phyloP scores from a whole-genome alignment of 2,329 filamentous ascomycete genomes.

The Aspergillus transmontanensis region DNA sequence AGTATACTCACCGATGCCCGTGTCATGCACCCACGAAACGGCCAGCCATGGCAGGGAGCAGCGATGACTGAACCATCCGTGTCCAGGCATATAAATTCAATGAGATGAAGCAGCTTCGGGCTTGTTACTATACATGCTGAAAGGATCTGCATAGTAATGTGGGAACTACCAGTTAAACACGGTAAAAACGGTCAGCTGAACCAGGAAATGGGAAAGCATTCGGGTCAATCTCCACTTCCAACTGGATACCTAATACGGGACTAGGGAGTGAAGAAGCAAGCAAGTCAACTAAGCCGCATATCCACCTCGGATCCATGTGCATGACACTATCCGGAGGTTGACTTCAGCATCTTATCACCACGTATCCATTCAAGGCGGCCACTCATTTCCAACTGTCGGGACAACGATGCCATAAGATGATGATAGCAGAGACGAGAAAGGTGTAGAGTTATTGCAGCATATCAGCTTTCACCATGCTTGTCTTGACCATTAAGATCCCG shows the following conservation, averaged over 20 bases:
- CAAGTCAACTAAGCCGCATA: not conserved
- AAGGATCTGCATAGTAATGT: not conserved
- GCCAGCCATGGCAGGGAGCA: not conserved
- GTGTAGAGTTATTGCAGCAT: not conserved
- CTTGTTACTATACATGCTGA: not conserved
- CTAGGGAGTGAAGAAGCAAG: not conserved
- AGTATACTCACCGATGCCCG: not conserved
- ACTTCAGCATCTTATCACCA: not conserved
- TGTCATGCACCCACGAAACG: not conserved
- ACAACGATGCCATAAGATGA: not conserved
- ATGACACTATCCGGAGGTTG: not conserved
- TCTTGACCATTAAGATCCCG: conserved; percentile 4
- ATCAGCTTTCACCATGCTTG: conserved; percentile 3
- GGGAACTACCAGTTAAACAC: not conserved
- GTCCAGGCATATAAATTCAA: not conserved
- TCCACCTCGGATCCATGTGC: not conserved
- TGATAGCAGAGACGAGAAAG: not conserved
- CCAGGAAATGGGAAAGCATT: not conserved
- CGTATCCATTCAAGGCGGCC: not conserved
- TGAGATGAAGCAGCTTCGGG: not conserved
- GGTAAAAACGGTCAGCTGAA: not conserved
- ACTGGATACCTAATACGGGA: not conserved
- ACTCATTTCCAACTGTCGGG: not conserved
- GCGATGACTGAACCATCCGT: not conserved
- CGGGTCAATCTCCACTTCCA: not conserved